A percentile compares a stretch with the other conserved stretches of the same genome.
Evolutionary conservation across 2,329 filamentous ascomycete genomes (phyloP).

Genomic region (Hirsutella rhossiliensis): DNA sequence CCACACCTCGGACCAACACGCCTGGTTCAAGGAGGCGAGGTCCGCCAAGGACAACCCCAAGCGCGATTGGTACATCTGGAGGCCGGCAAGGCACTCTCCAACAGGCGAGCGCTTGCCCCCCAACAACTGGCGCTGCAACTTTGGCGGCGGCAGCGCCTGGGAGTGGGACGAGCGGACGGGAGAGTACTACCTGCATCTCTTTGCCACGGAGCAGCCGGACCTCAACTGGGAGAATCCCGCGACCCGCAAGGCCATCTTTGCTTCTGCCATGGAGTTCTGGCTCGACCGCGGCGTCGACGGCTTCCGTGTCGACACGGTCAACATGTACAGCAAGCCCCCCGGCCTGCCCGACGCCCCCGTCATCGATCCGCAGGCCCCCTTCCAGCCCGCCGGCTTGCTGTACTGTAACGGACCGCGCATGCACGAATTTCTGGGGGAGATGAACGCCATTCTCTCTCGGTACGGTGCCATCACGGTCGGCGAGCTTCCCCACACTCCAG

Average conservation of each 20-base stretch:
- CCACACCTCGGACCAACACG: conserved; percentile 60
- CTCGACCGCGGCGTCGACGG: conserved; percentile 60
- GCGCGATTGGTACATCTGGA: conserved; percentile 57
- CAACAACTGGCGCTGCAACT: conserved; percentile 62
- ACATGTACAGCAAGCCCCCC: conserved; percentile 55
- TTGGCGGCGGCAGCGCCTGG: conserved; percentile 50
- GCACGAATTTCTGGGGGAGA: conserved; percentile 55
- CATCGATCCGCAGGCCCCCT: conserved; percentile 28
- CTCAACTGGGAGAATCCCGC: conserved; percentile 73
- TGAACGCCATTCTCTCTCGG: conserved; percentile 45
- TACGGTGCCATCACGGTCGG: conserved; percentile 62
- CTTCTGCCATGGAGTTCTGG: conserved; percentile 67
- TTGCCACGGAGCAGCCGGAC: conserved; percentile 65
- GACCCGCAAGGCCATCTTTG: conserved; percentile 57
- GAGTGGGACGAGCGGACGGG: conserved; percentile 58
- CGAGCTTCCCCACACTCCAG: conserved; percentile 52
- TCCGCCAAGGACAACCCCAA: conserved; percentile 50
- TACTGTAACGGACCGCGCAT: conserved; percentile 59
- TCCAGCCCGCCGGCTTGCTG: conserved; percentile 41
- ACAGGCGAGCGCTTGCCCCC: conserved; percentile 55
- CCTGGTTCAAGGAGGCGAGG: conserved; percentile 58
- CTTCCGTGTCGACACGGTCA: conserved; percentile 66
- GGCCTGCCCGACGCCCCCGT: conserved; percentile 47
- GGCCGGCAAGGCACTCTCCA: conserved; percentile 36
- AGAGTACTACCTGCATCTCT: conserved; percentile 70